phyloP scores from a whole-genome alignment of 208 protist genomes.

The Borovskyia barvae region DNA sequence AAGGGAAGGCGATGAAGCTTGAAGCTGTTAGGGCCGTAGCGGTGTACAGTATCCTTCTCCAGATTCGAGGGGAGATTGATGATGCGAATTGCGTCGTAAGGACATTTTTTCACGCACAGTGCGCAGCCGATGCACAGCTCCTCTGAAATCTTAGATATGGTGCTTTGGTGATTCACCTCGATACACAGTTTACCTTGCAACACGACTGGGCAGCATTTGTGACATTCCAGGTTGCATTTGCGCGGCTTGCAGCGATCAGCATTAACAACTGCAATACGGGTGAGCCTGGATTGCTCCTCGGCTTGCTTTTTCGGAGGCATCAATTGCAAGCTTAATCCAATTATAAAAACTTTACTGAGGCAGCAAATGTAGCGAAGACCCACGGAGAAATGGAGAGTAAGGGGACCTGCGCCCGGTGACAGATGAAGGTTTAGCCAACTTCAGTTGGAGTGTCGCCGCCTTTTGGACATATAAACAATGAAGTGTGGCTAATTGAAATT shows the following conservation, averaged over 20 bases:
- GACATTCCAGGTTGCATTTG: constrained; percentile 99
- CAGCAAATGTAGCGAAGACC: not conserved
- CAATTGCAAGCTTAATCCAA: not conserved
- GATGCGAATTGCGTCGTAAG: constrained; percentile 99
- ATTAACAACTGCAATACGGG: constrained; percentile 99
- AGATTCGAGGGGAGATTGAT: constrained; percentile 99
- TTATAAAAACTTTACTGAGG: not conserved
- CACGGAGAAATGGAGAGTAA: not conserved
- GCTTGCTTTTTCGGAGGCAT: constrained; percentile 77
- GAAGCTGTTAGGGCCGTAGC: constrained; percentile 99
- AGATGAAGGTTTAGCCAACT: too few relatives aligned
- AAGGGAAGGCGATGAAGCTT: constrained; percentile 99
- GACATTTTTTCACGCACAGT: constrained; percentile 99
- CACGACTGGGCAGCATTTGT: constrained; percentile 98
- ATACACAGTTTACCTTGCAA: constrained; percentile 99
- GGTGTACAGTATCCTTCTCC: constrained; percentile 96
- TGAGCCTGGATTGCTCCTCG: constrained; percentile 93
- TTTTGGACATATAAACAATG: too few relatives aligned
- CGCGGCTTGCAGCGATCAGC: constrained; percentile 99
- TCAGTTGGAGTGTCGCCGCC: too few relatives aligned
- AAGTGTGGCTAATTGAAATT: too few relatives aligned
- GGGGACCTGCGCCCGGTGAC: too few relatives aligned
- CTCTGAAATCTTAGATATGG: constrained; percentile 98
- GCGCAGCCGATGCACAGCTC: constrained; percentile 99
- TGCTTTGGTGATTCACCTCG: constrained; percentile 95